Evolutionary conservation across 257 asterid species (phyloP).

Genomic region (Galeopsis tetrahit): DNA sequence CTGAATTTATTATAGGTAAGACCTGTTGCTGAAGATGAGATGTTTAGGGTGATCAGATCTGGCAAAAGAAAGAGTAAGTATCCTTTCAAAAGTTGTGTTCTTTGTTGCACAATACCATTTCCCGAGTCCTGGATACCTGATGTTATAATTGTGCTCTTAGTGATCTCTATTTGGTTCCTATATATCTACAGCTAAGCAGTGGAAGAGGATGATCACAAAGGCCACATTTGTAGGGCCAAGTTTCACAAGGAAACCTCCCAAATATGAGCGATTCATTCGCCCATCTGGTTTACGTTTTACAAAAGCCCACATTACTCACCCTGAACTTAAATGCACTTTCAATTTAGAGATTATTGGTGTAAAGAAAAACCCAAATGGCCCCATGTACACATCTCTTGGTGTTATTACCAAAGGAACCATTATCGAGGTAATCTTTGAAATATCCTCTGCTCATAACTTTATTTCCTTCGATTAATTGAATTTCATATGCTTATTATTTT

Average conservation of each 20-base stretch:
- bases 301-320: slow-evolving; percentile 97
- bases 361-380: slow-evolving; percentile 95
- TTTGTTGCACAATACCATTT: not conserved
- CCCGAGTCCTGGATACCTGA: not conserved
- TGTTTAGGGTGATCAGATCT: slow-evolving; percentile 92
- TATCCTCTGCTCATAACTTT: slow-evolving; percentile 24
- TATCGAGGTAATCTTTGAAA: slow-evolving; percentile 81
- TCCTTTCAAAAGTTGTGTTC: slow-evolving; percentile 11
- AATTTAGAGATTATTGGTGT: slow-evolving; percentile 91
- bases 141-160: slow-evolving; percentile 6
- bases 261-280: slow-evolving; percentile 93
- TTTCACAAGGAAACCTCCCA: slow-evolving; percentile 96
- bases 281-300: slow-evolving; percentile 89
- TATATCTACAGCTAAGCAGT: slow-evolving; percentile 78
- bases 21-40: slow-evolving; percentile 98
- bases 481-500: not conserved
- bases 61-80: slow-evolving; percentile 95
- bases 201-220: slow-evolving; percentile 99
- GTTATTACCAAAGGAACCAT: slow-evolving; percentile 90
- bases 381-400: slow-evolving; percentile 95
- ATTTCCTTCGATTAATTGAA: not conserved
- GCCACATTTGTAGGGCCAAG: slow-evolving; percentile 93
- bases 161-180: slow-evolving; percentile 17
- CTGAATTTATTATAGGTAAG: slow-evolving; percentile 65
- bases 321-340: slow-evolving; percentile 93